Evolutionary conservation across 2,329 filamentous ascomycete species (phyloP), one percentile per base, ranked within the genome.

Genomic region (Juglanconis sp.): DNA sequence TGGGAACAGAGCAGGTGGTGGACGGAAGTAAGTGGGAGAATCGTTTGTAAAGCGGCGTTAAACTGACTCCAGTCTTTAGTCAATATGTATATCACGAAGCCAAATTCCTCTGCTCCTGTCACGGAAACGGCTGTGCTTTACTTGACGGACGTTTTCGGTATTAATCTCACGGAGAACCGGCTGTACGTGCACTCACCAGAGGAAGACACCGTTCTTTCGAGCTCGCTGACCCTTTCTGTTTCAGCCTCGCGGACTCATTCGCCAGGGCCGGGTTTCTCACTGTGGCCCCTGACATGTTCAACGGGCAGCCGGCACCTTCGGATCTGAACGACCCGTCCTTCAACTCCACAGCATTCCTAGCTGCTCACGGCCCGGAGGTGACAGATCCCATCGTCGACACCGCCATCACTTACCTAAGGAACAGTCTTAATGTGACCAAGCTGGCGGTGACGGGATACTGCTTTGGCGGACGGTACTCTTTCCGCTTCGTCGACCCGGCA

Each of bases 261-360:
- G 71, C 71, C n/a, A 68, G 71, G n/a, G 72, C 72, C 5, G 72
- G 72, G 3, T 73, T 68, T 56, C 62, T 73, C 40, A 71, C 70
- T 7, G 70, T 74, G 0, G 70, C 71, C 8, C 72, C 72, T 8
- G 72, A 73, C 61, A 55, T 74, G 57, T 74, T 73, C 62, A 68
- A 71, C 42, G 71, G 71, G 34, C 68, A 66, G 32, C 71, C 71
- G 7, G 69, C 72, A 42, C 69, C 70, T 2, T 63, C 63, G 5
- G 71, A 73, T 50, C 65, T 73, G 56, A 68, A 69, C 50, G 68
- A 65, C 55, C 65, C 68, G 13, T 61, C 62, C 44, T 67, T 68
- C 55, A 65, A 72, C 36, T 47, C 63, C 24, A 62, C 63, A 0
- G 38, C 60, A 4, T 73, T 73, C 57, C 49, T 63, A 7, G 61